Conservation (phyloP, 352 stramenopile genomes). For the Globisporangium canariense region DNA sequence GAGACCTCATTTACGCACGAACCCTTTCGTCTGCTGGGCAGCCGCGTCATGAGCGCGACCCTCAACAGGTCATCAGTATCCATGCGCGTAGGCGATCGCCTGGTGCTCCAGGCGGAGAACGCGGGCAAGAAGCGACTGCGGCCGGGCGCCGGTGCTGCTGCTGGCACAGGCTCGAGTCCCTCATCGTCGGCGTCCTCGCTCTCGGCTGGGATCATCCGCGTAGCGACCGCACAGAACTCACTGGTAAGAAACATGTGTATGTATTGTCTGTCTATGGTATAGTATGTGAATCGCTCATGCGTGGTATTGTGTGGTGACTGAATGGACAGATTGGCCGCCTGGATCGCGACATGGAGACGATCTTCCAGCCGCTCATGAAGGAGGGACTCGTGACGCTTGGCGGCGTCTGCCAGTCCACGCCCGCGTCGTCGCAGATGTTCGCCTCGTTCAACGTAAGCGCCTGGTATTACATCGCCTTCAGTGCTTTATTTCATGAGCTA, state of each 20-base stretch:
- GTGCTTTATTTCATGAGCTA: background rate
- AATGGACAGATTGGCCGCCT: conserved; percentile 48
- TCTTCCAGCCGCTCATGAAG: conserved; percentile 66
- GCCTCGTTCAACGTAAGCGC: conserved; percentile 50
- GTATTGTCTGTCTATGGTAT: background rate
- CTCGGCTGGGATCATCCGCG: conserved; percentile 44
- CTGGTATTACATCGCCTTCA: background rate
- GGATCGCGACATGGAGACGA: conserved; percentile 52
- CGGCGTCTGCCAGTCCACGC: conserved; percentile 44
- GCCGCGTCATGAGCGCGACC: conserved; percentile 34
- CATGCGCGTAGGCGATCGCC: conserved; percentile 36
- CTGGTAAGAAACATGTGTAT: conserved; percentile 14
- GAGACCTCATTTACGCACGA: conserved; percentile 28
- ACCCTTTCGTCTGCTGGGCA: conserved; percentile 46
- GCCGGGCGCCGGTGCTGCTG: conserved; percentile 16
- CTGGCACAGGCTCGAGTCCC: background rate
- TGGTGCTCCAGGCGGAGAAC: conserved; percentile 68
- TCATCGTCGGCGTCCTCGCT: conserved; percentile 17
- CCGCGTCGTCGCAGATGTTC: conserved; percentile 54
- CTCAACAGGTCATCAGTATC: conserved; percentile 44
- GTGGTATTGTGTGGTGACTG: background rate
- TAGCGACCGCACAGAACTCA: conserved; percentile 41
- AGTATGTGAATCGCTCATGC: background rate
- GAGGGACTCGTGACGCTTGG: conserved; percentile 42
- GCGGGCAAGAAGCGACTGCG: conserved; percentile 63